Conservation (phyloP, 2,329 filamentous ascomycete species). For the Colletotrichum sp. region DNA sequence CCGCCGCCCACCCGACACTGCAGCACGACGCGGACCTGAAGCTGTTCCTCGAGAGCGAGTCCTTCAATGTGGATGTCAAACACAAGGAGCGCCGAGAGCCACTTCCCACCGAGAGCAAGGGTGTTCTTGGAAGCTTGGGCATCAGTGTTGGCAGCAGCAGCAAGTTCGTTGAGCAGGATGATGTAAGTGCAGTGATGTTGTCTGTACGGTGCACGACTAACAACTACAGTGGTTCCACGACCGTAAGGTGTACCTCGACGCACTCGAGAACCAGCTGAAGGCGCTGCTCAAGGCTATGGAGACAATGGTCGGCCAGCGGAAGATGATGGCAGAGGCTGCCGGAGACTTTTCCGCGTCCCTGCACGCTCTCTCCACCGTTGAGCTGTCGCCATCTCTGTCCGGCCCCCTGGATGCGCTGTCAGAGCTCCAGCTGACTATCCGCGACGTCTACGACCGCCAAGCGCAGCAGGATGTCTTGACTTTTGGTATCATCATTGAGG, state of each 20-base stretch:
- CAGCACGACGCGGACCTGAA: slow-evolving; percentile 95
- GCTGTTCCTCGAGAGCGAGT: slow-evolving; percentile 94
- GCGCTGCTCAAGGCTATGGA: slow-evolving; percentile 93
- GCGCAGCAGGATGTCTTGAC: slow-evolving; percentile 97
- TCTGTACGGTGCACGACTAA: slow-evolving; percentile 8
- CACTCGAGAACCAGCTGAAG: slow-evolving; percentile 89
- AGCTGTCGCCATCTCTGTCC: slow-evolving; percentile 87
- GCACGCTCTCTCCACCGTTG: slow-evolving; percentile 90
- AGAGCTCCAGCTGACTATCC: slow-evolving; percentile 90
- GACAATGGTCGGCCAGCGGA: slow-evolving; percentile 87
- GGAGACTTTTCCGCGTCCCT: slow-evolving; percentile 92
- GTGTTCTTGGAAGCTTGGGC: slow-evolving; percentile 85
- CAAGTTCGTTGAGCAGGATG: slow-evolving; percentile 98
- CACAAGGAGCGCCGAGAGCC: slow-evolving; percentile 95
- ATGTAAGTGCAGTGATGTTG: slow-evolving; percentile 60
- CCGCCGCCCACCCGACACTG: slow-evolving; percentile 83
- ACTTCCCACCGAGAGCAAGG: slow-evolving; percentile 87
- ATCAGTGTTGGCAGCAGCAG: slow-evolving; percentile 76
- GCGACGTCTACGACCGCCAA: slow-evolving; percentile 94
- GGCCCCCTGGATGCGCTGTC: slow-evolving; percentile 90
- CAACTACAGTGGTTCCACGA: slow-evolving; percentile 89
- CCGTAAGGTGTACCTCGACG: slow-evolving; percentile 91
- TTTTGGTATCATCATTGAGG: slow-evolving; percentile 95
- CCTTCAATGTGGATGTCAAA: slow-evolving; percentile 96
- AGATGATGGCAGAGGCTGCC: slow-evolving; percentile 90